Evolutionary conservation across 257 asterid genomes (phyloP).

Genomic region (Solanum arcanum): DNA sequence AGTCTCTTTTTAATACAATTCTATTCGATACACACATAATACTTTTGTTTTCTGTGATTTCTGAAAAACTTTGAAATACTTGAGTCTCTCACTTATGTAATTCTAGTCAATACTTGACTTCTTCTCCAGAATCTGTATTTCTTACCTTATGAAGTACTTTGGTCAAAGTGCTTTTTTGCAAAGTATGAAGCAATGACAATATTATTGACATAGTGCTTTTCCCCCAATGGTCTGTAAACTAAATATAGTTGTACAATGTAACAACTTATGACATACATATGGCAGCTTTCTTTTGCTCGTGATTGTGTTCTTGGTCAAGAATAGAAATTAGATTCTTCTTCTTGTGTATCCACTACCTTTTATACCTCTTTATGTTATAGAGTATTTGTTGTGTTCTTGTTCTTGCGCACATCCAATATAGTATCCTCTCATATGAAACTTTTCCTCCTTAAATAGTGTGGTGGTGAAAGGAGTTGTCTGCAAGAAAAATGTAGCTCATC

Average conservation of each 20-base stretch:
- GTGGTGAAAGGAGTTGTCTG: conserved; percentile 90
- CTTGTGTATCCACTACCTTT: background rate
- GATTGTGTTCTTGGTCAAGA: background rate
- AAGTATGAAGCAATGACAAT: background rate
- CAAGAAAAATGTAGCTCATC: conserved; percentile 93
- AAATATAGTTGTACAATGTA: background rate
- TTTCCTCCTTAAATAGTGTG: conserved; percentile 31
- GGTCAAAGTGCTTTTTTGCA: background rate
- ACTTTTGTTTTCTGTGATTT: background rate
- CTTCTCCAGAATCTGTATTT: background rate
- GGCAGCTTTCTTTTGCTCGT: background rate
- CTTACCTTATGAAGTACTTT: background rate
- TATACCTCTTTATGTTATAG: background rate
- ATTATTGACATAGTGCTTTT: background rate
- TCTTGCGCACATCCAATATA: background rate
- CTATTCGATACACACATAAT: background rate
- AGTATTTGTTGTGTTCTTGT: background rate
- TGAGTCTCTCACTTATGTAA: background rate
- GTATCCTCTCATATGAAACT: conserved; percentile 4
- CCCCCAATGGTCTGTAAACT: background rate
- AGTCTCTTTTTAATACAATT: background rate
- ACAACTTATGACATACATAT: background rate
- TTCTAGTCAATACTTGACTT: background rate
- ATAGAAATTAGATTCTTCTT: background rate
- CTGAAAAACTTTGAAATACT: background rate